Conservation (phyloP, 495 filamentous ascomycete species). For the Aspergillus panamensis region DNA sequence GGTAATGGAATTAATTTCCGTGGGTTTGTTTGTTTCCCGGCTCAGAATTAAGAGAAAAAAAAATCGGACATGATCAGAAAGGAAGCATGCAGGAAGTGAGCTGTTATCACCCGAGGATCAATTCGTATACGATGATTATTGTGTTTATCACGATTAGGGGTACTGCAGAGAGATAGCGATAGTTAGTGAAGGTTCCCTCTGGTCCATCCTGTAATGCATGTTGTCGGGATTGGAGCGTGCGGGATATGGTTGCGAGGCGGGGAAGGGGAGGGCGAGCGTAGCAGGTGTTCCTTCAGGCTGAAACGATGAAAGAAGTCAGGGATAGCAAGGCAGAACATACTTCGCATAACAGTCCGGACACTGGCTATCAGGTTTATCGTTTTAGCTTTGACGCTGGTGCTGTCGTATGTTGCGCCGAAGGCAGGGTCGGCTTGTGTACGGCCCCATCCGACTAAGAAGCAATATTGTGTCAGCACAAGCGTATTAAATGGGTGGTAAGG, state of each 20-base stretch:
- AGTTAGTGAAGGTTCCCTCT: background rate
- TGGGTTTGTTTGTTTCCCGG: too few species aligned
- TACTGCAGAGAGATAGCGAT: constrained; percentile 51
- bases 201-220: background rate
- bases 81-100: background rate
- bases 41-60: background rate
- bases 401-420: constrained; percentile 69
- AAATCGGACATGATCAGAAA: background rate
- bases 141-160: constrained; percentile 91
- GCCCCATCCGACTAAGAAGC: constrained; percentile 72
- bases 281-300: background rate
- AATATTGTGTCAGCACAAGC: too few species aligned
- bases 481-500: background rate
- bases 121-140: constrained; percentile 82
- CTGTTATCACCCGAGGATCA: constrained; percentile 70
- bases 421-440: constrained; percentile 59
- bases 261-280: background rate
- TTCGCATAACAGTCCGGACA: constrained; percentile 90
- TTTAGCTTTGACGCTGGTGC: constrained; percentile 78
- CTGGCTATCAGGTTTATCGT: constrained; percentile 85
- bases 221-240: background rate
- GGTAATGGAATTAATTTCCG: background rate
- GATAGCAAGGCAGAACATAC: constrained; percentile 51
- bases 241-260: background rate
- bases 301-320: background rate